These are phyloP conservation scores for Annulohypoxylon maeteangense DNA, from an alignment of 495 filamentous ascomycete genomes.

Conservation along the genomic window DNA sequence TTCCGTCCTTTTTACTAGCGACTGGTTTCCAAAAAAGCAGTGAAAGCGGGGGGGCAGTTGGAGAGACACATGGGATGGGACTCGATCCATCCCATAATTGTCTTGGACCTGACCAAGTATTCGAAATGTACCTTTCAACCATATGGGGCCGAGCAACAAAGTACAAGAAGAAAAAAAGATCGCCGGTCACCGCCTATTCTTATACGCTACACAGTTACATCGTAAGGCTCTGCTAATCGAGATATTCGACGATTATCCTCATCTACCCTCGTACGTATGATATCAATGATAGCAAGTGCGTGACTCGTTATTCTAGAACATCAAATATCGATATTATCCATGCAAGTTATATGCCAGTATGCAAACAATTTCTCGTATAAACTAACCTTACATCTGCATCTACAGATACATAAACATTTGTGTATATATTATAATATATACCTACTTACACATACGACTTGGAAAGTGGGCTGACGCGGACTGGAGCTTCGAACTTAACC, in stretches of 20 bases:
- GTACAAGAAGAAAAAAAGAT: conserved; percentile 26
- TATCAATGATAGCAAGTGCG: background rate
- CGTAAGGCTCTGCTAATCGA: conserved; percentile 6
- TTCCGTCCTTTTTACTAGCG: conserved; percentile 5
- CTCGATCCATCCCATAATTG: conserved; percentile 9
- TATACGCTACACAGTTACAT: conserved; percentile 18
- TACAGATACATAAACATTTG: background rate
- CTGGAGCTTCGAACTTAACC: conserved; percentile 22
- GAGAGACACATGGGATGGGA: conserved; percentile 38
- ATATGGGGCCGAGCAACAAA: conserved; percentile 16
- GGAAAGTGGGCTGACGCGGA: conserved; percentile 15
- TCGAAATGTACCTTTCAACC: conserved; percentile 25
- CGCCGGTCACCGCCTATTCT: conserved; percentile 35
- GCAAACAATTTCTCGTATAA: conserved; percentile 11
- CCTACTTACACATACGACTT: conserved; percentile 1
- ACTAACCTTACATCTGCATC: conserved; percentile 2
- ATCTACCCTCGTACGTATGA: no score
- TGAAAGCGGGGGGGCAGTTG: conserved; percentile 38
- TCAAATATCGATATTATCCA: background rate
- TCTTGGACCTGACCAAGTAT: conserved; percentile 33
- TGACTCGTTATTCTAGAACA: background rate
- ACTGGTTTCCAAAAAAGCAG: conserved; percentile 41
- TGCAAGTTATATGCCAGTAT: background rate
- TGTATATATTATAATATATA: background rate
- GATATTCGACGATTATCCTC: conserved; percentile 1